Evolutionary conservation across 495 filamentous ascomycete genomes (phyloP).

Genomic region (Ramalina intermedia): DNA sequence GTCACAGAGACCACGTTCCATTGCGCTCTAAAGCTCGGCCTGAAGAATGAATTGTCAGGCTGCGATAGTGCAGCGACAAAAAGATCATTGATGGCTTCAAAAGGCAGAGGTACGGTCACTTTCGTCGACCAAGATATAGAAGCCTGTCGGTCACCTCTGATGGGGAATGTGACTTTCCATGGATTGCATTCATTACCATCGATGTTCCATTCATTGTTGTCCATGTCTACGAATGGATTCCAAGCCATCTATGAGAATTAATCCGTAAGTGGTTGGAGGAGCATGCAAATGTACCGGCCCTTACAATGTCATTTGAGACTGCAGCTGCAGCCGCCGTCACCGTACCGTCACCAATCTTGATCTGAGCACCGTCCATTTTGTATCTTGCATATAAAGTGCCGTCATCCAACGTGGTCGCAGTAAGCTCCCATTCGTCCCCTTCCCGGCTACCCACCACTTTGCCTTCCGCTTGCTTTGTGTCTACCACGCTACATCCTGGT

Average conservation of each 20-base stretch:
- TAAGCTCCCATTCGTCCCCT: constrained; percentile 8
- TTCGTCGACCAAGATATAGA: constrained; percentile 2
- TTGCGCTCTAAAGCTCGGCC: background rate
- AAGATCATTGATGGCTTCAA: constrained; percentile 14
- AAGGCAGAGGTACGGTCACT: constrained; percentile 13
- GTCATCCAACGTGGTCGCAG: constrained; percentile 3
- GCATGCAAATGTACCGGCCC: background rate
- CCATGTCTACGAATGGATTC: constrained; percentile 7
- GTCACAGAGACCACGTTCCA: constrained; percentile 5
- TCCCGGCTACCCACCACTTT: background rate
- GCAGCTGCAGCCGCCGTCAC: constrained; percentile 6
- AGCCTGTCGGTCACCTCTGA: background rate
- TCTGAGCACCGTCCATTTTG: constrained; percentile 9
- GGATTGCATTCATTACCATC: constrained; percentile 12
- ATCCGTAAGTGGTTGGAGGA: background rate
- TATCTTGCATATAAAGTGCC: constrained; percentile 8
- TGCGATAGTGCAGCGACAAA: background rate
- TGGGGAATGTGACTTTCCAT: constrained; percentile 5
- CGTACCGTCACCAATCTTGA: constrained; percentile 9
- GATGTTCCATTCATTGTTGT: constrained; percentile 5
- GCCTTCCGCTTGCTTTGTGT: constrained; percentile 4
- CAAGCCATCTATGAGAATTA: constrained; percentile 9
- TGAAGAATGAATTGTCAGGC: background rate
- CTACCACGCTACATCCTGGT: background rate
- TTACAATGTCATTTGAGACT: constrained; percentile 10